Evolutionary conservation across 2,329 filamentous ascomycete species (phyloP).

Genomic region (Lachnellula suecica): DNA sequence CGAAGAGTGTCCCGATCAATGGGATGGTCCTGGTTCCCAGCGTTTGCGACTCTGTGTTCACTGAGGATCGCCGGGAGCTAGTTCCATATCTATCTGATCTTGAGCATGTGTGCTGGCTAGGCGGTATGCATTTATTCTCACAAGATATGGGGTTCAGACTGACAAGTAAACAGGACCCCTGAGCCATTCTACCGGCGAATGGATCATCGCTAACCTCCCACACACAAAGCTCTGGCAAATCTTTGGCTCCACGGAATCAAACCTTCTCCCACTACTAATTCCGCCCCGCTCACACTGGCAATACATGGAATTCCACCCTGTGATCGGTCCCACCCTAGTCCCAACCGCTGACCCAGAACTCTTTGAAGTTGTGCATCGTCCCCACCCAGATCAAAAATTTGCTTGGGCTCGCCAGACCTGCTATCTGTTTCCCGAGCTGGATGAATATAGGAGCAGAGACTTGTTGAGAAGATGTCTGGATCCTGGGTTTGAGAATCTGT

Average conservation of each 20-base stretch:
- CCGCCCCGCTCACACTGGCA: conserved; percentile 32
- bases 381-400: conserved; percentile 22
- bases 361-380: conserved; percentile 35
- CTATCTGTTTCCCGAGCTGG: conserved; percentile 38
- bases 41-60: conserved; percentile 15
- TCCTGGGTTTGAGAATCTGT: conserved; percentile 26
- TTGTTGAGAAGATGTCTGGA: conserved; percentile 27
- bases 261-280: conserved; percentile 19
- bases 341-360: conserved; percentile 25
- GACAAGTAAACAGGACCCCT: conserved; percentile 26
- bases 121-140: conserved; percentile 15
- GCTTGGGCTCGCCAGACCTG: conserved; percentile 37
- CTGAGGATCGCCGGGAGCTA: conserved; percentile 14
- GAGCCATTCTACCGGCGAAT: conserved; percentile 30
- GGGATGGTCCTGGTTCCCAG: conserved; percentile 18
- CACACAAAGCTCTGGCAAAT: conserved; percentile 23
- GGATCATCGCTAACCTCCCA: conserved; percentile 27
- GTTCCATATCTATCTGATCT: conserved; percentile 6
- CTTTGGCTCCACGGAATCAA: conserved; percentile 35
- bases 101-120: conserved; percentile 21
- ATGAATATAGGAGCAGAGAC: conserved; percentile 45
- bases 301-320: conserved; percentile 32
- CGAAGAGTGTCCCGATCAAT: conserved; percentile 22
- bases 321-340: conserved; percentile 20
- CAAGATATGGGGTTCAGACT: neutral